phyloP scores from a whole-genome alignment of 1,284 basidiomycete species.

The Malassezia dermatis region DNA sequence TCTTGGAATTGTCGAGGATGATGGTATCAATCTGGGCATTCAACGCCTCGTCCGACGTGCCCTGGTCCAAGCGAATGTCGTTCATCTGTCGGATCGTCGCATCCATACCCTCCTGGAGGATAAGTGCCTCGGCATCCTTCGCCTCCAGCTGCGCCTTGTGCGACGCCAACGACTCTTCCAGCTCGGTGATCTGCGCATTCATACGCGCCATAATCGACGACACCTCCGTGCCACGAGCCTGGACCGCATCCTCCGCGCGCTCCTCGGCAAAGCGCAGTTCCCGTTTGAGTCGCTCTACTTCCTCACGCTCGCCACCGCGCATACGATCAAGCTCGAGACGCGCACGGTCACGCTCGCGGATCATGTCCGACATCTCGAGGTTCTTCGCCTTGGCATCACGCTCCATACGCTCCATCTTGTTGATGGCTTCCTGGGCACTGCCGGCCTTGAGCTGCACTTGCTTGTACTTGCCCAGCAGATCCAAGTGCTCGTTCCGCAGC shows the following conservation, averaged over 20 bases:
- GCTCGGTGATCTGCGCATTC: conserved; percentile 86
- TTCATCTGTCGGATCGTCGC: conserved; percentile 78
- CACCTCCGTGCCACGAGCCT: conserved; percentile 86
- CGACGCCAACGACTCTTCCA: conserved; percentile 85
- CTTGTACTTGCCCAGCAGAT: conserved; percentile 94
- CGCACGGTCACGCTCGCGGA: conserved; percentile 89
- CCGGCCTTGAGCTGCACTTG: conserved; percentile 95
- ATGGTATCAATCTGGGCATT: conserved; percentile 93
- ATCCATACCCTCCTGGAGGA: conserved; percentile 94
- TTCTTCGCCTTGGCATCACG: conserved; percentile 96
- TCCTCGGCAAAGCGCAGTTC: conserved; percentile 96
- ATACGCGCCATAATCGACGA: conserved; percentile 80
- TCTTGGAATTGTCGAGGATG: conserved; percentile 93
- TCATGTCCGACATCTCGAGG: conserved; percentile 95
- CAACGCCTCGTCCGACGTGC: conserved; percentile 73
- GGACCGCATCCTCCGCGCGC: conserved; percentile 82
- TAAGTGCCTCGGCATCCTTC: conserved; percentile 90
- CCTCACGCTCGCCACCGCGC: conserved; percentile 84
- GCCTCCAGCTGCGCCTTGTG: conserved; percentile 75
- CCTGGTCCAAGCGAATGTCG: conserved; percentile 76
- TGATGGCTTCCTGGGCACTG: conserved; percentile 96
- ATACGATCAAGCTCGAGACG: conserved; percentile 92
- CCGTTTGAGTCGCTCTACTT: conserved; percentile 79
- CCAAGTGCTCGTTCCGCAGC: conserved; percentile 88
- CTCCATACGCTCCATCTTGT: conserved; percentile 98